These are phyloP conservation scores for Fraxinus ornus DNA, from an alignment of 305 asterid species.

Conservation along the genomic window DNA sequence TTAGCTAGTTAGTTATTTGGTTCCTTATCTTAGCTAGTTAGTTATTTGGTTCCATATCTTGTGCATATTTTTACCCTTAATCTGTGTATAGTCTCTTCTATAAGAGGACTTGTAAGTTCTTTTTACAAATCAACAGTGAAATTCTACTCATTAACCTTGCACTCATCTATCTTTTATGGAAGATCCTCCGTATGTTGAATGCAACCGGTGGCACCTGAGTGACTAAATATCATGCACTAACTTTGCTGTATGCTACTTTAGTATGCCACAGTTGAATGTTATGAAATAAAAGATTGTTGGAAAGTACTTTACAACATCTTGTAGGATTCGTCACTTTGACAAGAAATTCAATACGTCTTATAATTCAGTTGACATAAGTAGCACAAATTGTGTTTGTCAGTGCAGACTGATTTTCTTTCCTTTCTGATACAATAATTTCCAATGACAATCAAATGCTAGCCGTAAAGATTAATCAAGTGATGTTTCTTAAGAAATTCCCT, in stretches of 20 bases:
- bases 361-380: background rate
- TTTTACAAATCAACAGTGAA: background rate
- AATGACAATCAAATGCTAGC: background rate
- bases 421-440: background rate
- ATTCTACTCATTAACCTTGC: background rate
- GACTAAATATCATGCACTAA: background rate
- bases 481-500: conserved; percentile 8
- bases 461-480: background rate
- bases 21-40: too few species aligned
- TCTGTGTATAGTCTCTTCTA: background rate
- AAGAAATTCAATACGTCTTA: background rate
- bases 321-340: background rate
- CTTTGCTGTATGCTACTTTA: background rate
- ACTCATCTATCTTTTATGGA: background rate
- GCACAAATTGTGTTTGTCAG: background rate
- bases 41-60: background rate
- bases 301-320: background rate
- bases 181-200: conserved; percentile 1
- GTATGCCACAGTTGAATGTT: background rate
- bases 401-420: background rate
- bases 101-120: background rate
- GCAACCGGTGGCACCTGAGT: background rate
- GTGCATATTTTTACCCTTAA: background rate
- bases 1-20: background rate
- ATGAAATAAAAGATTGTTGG: background rate